phyloP scores from a whole-genome alignment of 2,329 filamentous ascomycete species.

The Aspergillus brunneoviolaceus region DNA sequence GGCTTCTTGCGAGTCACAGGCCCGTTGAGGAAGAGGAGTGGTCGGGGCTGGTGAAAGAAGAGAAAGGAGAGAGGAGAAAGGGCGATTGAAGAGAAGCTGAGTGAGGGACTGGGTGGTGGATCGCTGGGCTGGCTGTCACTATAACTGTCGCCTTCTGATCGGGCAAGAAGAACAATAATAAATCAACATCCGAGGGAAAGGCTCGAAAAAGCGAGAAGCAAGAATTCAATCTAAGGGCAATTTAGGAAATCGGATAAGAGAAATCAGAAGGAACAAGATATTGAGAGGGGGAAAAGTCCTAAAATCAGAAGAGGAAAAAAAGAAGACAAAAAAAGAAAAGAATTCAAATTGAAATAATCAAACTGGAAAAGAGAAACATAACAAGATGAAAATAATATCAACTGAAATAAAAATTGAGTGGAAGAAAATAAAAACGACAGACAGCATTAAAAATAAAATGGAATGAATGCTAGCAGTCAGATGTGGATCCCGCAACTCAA shows the following conservation, averaged over 20 bases:
- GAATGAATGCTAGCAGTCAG: constrained; percentile 1
- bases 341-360: not conserved
- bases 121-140: constrained; percentile 17
- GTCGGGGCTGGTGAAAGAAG: constrained; percentile 13
- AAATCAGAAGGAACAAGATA: constrained; percentile 10
- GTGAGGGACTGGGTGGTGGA: constrained; percentile 12
- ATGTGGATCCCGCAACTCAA: constrained; percentile 17
- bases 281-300: not conserved
- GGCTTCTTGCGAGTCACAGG: constrained; percentile 11
- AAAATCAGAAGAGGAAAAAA: not conserved
- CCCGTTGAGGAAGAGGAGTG: constrained; percentile 3
- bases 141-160: constrained; percentile 15
- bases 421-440: not conserved
- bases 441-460: not conserved
- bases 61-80: constrained; percentile 11
- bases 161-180: constrained; percentile 14
- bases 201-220: constrained; percentile 13
- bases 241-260: constrained; percentile 5
- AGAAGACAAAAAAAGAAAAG: not conserved
- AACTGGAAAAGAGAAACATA: not conserved
- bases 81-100: constrained; percentile 2
- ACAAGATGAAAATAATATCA: not conserved
- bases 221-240: constrained; percentile 3
- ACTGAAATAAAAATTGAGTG: not conserved
- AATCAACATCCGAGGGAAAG: constrained; percentile 11